Percentiles rank a stretch among this genome's conserved stretches.
Evolutionary conservation across 2,329 filamentous ascomycete genomes (phyloP).

Genomic region (Samsoniella hepiali): DNA sequence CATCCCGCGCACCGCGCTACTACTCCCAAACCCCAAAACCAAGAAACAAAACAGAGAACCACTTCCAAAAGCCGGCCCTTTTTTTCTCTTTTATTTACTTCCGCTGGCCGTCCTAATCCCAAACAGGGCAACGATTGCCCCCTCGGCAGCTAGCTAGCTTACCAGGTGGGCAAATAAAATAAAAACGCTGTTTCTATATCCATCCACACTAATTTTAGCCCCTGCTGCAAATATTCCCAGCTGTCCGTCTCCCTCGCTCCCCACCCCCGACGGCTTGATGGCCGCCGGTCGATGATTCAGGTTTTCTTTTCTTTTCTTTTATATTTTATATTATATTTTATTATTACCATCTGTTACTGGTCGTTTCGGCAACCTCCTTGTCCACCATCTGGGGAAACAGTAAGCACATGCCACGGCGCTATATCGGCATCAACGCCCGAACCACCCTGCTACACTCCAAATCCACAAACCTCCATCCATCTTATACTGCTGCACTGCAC

Average conservation of each 20-base stretch:
- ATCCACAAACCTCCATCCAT: constrained; percentile 1
- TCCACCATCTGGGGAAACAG: neutral
- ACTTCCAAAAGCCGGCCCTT: neutral
- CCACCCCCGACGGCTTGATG: neutral
- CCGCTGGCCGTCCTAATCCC: neutral
- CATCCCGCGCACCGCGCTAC: neutral
- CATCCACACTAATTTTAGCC: constrained; percentile 1
- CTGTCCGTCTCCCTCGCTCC: neutral
- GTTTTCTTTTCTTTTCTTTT: neutral
- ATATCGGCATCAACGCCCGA: constrained; percentile 8
- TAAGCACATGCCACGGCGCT: neutral
- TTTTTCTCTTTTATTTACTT: neutral
- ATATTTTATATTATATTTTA: neutral
- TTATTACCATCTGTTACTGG: neutral
- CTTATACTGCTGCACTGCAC: neutral
- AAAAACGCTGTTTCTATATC: neutral
- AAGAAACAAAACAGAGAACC: neutral
- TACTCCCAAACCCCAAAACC: neutral
- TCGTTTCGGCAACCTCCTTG: neutral
- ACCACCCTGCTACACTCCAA: neutral
- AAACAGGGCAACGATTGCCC: neutral
- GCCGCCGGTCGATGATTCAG: neutral
- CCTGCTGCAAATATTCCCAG: neutral
- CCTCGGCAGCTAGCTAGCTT: neutral
- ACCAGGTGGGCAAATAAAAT: neutral